A percentile compares a stretch with the other conserved stretches of the same genome.
These are phyloP conservation scores for Cladophialophora psammophila DNA, from an alignment of 2,329 filamentous ascomycete species.

Conservation along the genomic window DNA sequence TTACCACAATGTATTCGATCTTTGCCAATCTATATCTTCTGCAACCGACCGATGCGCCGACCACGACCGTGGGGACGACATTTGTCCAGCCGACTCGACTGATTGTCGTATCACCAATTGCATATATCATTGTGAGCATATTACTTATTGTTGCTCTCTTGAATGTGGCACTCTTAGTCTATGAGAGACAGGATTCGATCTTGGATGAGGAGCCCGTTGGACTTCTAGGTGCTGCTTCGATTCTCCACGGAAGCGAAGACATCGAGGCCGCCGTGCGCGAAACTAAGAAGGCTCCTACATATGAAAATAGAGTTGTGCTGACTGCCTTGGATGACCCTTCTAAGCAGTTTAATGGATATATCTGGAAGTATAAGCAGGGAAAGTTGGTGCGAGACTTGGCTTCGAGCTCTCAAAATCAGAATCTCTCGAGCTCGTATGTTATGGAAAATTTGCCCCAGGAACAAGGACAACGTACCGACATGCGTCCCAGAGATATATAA, in stretches of 20 bases:
- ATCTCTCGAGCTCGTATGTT: not conserved
- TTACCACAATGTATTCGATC: not conserved
- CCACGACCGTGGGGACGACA: not conserved
- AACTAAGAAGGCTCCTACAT: not conserved
- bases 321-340: not conserved
- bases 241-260: constrained; percentile 6
- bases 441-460: not conserved
- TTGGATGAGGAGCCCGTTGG: constrained; percentile 11
- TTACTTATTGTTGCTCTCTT: not conserved
- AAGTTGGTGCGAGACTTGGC: not conserved
- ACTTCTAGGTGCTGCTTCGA: constrained; percentile 4
- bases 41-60: not conserved
- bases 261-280: not conserved
- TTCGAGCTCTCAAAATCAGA: not conserved
- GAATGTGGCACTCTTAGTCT: not conserved
- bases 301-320: not conserved
- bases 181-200: constrained; percentile 3
- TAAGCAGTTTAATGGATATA: not conserved
- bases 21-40: constrained; percentile 4
- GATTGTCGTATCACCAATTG: constrained; percentile 4
- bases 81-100: constrained; percentile 3
- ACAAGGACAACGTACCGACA: not conserved
- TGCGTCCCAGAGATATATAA: not conserved
- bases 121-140: constrained; percentile 11
- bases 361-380: not conserved